These are phyloP conservation scores for Hypoxylon sp. DNA, from an alignment of 2,329 filamentous ascomycete species.

Conservation along the genomic window DNA sequence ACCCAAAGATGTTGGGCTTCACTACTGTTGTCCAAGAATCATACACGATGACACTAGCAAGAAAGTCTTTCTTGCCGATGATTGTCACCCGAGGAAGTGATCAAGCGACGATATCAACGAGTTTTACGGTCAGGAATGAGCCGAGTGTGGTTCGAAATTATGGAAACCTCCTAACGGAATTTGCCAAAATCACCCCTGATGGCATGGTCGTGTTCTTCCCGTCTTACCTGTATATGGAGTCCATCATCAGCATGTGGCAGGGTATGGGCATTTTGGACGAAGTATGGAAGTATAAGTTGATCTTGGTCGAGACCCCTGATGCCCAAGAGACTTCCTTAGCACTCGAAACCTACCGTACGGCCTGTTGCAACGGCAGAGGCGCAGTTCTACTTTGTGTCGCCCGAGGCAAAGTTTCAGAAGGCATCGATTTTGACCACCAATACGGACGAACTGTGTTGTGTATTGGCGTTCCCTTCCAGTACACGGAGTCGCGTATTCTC, in stretches of 20 bases:
- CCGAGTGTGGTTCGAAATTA: constrained; percentile 98
- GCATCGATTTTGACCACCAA: constrained; percentile 99
- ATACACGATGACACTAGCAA: constrained; percentile 95
- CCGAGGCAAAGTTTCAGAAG: constrained; percentile 96
- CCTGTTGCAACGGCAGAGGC: constrained; percentile 96
- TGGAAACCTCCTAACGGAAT: constrained; percentile 92
- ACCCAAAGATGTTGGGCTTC: constrained; percentile 98
- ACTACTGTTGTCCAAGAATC: constrained; percentile 94
- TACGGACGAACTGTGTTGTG: constrained; percentile 96
- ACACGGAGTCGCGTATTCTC: constrained; percentile 96
- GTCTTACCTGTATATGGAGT: constrained; percentile 99
- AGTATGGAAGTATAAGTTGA: constrained; percentile 99
- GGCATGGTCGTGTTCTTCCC: constrained; percentile 99
- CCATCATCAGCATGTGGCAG: constrained; percentile 99
- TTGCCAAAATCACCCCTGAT: constrained; percentile 95
- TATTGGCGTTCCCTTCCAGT: constrained; percentile 98
- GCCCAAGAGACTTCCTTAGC: constrained; percentile 97
- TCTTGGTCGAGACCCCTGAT: constrained; percentile 97
- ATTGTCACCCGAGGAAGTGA: constrained; percentile 96
- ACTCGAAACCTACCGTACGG: constrained; percentile 95
- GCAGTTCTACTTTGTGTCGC: constrained; percentile 95
- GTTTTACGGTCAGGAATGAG: constrained; percentile 96
- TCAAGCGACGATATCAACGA: constrained; percentile 91
- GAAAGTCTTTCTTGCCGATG: constrained; percentile 97
- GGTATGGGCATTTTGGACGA: constrained; percentile 98